Base-by-base conservation (phyloP, 176 grass and related monocot species). In the Lolium rigidum region DNA sequence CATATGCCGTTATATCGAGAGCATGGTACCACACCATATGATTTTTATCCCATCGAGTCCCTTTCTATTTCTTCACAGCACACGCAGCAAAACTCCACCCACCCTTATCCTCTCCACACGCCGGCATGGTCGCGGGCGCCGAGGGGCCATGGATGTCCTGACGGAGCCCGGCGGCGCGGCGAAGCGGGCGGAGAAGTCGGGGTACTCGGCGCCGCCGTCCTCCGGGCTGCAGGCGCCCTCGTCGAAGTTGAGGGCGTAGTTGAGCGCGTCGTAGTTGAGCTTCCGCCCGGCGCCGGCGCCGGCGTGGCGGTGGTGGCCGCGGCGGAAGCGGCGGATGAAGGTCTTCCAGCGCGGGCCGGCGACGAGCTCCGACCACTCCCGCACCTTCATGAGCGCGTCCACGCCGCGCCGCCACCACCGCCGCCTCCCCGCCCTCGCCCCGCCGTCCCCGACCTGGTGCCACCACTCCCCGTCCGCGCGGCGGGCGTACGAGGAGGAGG, bases 211-310 rank as follows among this genome's bases (percentile, higher is more conserved):
- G 65, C 77, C 72, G 44, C 78, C 83, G 15, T 39, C 38, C n/a
- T n/a, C n/a, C 11, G 90, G 90, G 86, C 61, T 88, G 63, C 60
- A 63, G 22, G 59, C 67, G 57, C 96, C 96, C 70, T 98, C 93
- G 65, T 98, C 93, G 81, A 98, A 98, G 85, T 98, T 98, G 90
- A 98, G 91, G n/a, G 96, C 83, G 82, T 98, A 98, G 93, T 92
- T 94, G 59, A 94, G 85, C 50, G 92, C 88, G 77, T 95, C 91
- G 81, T 98, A 98, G 83, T 92, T 90, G 41, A 95, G 91, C 72
- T 87, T 92, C 55, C 72, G n/a, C 4, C 57, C 69, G 3, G 77
- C 64, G 0, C 11, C 51, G 25, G 41, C 62, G 17, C 62, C 78
- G 6, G 20, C 24, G 7, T 4, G 49, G 31, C 59, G 82, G 4